Percentiles rank a stretch among this genome's conserved stretches.
Conservation (phyloP, 305 asterid genomes). For the Fraxinus albicans region DNA sequence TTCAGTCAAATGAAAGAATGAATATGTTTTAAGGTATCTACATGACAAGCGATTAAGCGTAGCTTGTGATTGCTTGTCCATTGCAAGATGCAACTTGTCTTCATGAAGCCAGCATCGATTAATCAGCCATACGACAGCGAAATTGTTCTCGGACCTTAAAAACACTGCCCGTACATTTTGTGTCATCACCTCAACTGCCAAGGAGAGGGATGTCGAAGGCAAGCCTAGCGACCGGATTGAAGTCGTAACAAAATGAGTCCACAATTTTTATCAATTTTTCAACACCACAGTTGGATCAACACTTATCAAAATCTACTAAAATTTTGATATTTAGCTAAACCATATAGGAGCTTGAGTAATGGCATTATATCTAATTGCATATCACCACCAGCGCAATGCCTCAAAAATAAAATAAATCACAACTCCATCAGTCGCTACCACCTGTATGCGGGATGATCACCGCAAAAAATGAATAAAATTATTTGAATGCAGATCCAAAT, state of each 20-base stretch:
- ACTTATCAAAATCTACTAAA: no score
- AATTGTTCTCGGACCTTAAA: background rate
- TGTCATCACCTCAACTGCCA: background rate
- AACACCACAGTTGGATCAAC: background rate
- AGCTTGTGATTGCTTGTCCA: background rate
- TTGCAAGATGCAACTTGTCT: background rate
- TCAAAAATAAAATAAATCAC: background rate
- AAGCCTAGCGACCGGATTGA: background rate
- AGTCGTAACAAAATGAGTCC: background rate
- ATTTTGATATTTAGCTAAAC: no score
- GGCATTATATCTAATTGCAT: background rate
- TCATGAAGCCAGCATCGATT: no score
- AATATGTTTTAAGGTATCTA: background rate
- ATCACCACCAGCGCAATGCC: background rate
- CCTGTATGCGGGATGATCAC: no score
- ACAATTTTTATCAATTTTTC: no score
- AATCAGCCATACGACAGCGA: background rate
- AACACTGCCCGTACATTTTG: background rate
- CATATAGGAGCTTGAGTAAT: background rate
- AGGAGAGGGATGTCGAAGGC: background rate
- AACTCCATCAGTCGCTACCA: background rate
- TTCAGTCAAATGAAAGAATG: background rate
- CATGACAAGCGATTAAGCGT: background rate
- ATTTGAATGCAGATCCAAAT: background rate
- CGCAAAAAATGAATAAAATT: background rate